phyloP scores from a whole-genome alignment of 768 basidiomycete species.

The Kwoniella europaea region DNA sequence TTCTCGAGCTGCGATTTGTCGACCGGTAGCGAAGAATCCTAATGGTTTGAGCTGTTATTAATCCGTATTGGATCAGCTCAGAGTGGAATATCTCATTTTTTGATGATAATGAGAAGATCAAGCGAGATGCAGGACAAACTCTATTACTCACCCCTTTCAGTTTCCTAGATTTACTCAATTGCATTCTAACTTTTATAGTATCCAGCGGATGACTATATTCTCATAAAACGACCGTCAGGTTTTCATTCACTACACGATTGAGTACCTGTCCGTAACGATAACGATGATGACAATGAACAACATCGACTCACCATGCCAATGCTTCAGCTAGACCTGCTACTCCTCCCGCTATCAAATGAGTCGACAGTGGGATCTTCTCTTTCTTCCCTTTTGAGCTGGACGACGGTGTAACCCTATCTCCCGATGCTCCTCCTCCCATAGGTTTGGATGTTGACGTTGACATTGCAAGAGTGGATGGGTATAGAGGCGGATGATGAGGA shows the following conservation, averaged over 20 bases:
- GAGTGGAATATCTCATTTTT: too few species aligned
- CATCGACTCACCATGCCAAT: slow-evolving; percentile 60
- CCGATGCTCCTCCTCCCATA: slow-evolving; percentile 45
- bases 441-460: slow-evolving; percentile 46
- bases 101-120: too few species aligned
- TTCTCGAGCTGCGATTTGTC: slow-evolving; percentile 84
- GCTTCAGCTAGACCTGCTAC: slow-evolving; percentile 93
- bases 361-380: slow-evolving; percentile 60
- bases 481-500: background rate
- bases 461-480: slow-evolving; percentile 23
- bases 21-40: slow-evolving; percentile 89
- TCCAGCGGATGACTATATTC: slow-evolving; percentile 83
- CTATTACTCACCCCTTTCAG: slow-evolving; percentile 74
- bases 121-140: too few species aligned
- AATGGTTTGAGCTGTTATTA: slow-evolving; percentile 77
- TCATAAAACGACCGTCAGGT: background rate
- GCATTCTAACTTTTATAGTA: slow-evolving; percentile 99
- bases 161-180: slow-evolving; percentile 80
- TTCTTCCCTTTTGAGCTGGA: slow-evolving; percentile 31
- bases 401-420: slow-evolving; percentile 35
- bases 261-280: too few species aligned
- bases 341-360: slow-evolving; percentile 91
- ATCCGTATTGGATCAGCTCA: background rate
- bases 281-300: background rate
- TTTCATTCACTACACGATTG: background rate